phyloP scores from a whole-genome alignment of 345 rosid genomes.

The Arabidopsis suecica region DNA sequence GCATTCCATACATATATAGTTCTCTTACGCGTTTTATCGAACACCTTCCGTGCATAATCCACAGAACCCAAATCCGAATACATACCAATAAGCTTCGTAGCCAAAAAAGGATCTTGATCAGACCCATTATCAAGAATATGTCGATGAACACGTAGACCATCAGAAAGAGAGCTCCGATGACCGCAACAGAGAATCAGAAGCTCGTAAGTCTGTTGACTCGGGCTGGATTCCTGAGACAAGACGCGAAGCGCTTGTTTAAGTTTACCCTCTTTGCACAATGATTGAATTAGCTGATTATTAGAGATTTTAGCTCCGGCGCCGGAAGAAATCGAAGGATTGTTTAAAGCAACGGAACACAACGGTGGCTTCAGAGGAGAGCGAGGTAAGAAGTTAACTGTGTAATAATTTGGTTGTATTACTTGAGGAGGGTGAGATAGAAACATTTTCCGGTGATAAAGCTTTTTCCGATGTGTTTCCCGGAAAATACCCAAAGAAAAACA shows the following conservation, averaged over 20 bases:
- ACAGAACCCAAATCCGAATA: conserved; percentile 62
- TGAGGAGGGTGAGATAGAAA: conserved; percentile 61
- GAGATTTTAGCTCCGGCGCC: conserved; percentile 38
- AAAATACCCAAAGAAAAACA: conserved; percentile 2
- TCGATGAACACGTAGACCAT: conserved; percentile 64
- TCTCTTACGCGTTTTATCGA: conserved; percentile 74
- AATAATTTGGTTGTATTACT: conserved; percentile 44
- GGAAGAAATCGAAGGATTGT: conserved; percentile 44
- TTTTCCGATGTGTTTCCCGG: conserved; percentile 14
- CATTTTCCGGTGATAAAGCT: conserved; percentile 51
- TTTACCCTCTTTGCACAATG: conserved; percentile 72
- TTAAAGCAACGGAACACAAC: conserved; percentile 46
- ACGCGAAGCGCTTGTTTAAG: conserved; percentile 75
- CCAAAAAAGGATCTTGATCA: conserved; percentile 92
- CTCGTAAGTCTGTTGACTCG: conserved; percentile 84
- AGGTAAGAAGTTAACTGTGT: conserved; percentile 36
- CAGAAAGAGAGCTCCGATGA: conserved; percentile 59
- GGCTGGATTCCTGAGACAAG: conserved; percentile 62
- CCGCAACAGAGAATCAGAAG: conserved; percentile 75
- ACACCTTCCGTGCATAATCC: conserved; percentile 75
- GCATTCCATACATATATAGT: conserved; percentile 91
- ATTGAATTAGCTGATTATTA: conserved; percentile 63
- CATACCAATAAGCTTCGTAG: conserved; percentile 81
- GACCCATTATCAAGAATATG: conserved; percentile 73
- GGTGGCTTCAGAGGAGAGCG: conserved; percentile 46